A percentile compares a stretch with the other conserved stretches of the same genome.
These are phyloP conservation scores for Phellinidium pouzarii DNA, from an alignment of 1,284 basidiomycete species.

Conservation along the genomic window DNA sequence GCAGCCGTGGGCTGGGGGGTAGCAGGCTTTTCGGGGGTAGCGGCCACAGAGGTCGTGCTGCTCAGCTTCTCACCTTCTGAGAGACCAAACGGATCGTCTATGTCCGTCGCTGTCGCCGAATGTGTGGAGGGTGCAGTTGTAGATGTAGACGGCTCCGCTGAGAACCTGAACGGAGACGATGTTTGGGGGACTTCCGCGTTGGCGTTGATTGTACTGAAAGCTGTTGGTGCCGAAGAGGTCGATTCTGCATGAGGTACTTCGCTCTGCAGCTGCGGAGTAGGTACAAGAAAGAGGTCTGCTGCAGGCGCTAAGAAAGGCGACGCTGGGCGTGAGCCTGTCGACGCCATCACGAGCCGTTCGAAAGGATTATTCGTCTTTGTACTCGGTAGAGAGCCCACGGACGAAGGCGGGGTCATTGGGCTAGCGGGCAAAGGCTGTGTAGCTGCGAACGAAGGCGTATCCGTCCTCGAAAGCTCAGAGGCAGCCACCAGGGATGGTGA, in stretches of 20 bases:
- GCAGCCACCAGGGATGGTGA: constrained; percentile 20
- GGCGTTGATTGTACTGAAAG: constrained; percentile 4
- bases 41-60: constrained; percentile 18
- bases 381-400: constrained; percentile 33
- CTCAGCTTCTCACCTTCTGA: constrained; percentile 23
- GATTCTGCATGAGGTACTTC: constrained; percentile 2
- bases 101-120: neutral
- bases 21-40: constrained; percentile 19
- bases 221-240: constrained; percentile 6
- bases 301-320: constrained; percentile 44
- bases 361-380: constrained; percentile 91
- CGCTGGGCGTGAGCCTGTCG: constrained; percentile 42
- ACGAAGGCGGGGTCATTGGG: constrained; percentile 41
- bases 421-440: constrained; percentile 63
- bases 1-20: constrained; percentile 20
- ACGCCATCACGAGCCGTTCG: constrained; percentile 58
- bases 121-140: constrained; percentile 5
- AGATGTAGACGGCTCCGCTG: constrained; percentile 15
- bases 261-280: constrained; percentile 23
- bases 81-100: constrained; percentile 55
- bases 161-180: constrained; percentile 6
- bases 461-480: constrained; percentile 26
- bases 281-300: constrained; percentile 36
- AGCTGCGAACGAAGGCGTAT: constrained; percentile 57
- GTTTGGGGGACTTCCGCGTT: neutral